Evolutionary conservation across 371 early-diverging fungal genomes (phyloP), one percentile per base, ranked within the genome.

Genomic region (Rhizopus microsporus): DNA sequence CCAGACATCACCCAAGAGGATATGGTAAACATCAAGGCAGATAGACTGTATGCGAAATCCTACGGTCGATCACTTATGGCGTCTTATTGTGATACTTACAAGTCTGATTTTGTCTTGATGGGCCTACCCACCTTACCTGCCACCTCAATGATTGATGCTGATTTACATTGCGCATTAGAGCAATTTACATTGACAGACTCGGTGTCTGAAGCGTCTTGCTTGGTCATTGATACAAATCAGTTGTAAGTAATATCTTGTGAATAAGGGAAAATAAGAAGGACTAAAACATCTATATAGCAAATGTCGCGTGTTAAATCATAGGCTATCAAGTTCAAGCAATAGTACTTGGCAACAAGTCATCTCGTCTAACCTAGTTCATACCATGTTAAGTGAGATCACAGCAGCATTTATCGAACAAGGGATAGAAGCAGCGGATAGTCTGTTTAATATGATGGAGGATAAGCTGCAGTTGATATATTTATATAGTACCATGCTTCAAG

Each of bases 21-120:
- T 23, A 23, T 15, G 9, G 23, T 63, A 15, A 56, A 34, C 13
- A 51, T 40, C 1, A 65, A 42, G 43, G 37, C 77, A 29, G 76
- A 84, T 64, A 63, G 72, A 15, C 52, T 87, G 12, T 87, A 74
- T 60, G 76, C 82, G 30, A 85, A 85, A 62, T 85, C 84, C 7
- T 87, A 84, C 53, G 87, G 85, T 7, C 75, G 87, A 44, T 87
- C 87, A 7, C 61, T 87, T 43, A 82, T 87, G 85, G 84, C 72
- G 30, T 72, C 80, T 7, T 85, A 81, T 39, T 79, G 80, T 53
- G 76, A 79, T 12, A 68, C 67, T 1, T 87, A 84, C 55, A 80
- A 81, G 63, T 74, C 87, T 3, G 85, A 84, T 48, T 85, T 85
- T 63, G 84, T 82, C 4, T 55, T 87, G 33, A 77, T 84, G 77